Evolutionary conservation across 2,329 filamentous ascomycete genomes (phyloP).

Genomic region (Botrytis fragariae): DNA sequence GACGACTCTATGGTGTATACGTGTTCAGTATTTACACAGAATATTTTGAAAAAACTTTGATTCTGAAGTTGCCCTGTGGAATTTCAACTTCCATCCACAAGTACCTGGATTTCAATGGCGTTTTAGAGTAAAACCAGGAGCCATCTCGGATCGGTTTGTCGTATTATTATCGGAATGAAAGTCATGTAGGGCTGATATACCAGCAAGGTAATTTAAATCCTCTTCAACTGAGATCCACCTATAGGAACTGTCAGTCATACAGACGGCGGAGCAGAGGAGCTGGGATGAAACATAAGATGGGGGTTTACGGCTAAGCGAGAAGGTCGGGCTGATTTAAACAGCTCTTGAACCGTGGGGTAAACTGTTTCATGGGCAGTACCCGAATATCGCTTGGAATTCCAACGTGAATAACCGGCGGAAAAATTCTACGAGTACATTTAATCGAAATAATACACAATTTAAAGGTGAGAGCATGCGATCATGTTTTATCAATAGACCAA

Average conservation of each 20-base stretch:
- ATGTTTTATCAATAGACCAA: background rate
- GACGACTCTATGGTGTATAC: background rate
- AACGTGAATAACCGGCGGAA: background rate
- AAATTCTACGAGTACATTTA: background rate
- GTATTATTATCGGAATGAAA: background rate
- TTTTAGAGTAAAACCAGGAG: background rate
- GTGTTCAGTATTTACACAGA: background rate
- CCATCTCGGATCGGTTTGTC: background rate
- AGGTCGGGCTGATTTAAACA: background rate
- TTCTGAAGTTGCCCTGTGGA: background rate
- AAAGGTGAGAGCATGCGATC: background rate
- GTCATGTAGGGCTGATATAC: background rate
- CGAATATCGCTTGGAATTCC: background rate
- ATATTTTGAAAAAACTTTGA: background rate
- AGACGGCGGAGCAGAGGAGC: background rate
- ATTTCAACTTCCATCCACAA: background rate
- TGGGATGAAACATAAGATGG: slow-evolving; percentile 13
- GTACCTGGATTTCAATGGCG: background rate
- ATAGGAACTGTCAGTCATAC: background rate
- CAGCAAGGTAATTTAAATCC: background rate
- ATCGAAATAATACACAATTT: background rate
- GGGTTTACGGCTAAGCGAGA: background rate
- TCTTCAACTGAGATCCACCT: background rate
- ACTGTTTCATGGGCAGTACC: background rate
- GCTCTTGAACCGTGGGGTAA: background rate